These are phyloP conservation scores for Brassica carinata DNA, from an alignment of 345 rosid genomes.

Conservation along the genomic window DNA sequence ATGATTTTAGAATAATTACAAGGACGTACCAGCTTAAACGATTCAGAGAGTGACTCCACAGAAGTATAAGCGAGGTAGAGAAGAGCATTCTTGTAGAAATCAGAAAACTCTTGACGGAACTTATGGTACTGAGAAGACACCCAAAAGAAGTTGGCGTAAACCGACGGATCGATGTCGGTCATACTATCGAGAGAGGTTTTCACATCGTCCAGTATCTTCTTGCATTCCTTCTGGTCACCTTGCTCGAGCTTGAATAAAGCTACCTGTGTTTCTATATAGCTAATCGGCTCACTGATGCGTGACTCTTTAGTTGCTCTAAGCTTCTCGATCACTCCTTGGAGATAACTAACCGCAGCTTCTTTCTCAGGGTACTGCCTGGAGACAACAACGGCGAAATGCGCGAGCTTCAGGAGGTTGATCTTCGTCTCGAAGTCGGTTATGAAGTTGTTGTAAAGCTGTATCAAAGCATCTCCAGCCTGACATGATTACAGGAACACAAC, in stretches of 20 bases:
- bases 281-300: slow-evolving; percentile 80
- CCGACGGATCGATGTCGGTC: slow-evolving; percentile 99
- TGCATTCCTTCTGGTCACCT: slow-evolving; percentile 85
- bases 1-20: neutral
- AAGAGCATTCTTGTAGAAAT: slow-evolving; percentile 43
- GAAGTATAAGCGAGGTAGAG: slow-evolving; percentile 46
- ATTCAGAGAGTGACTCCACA: slow-evolving; percentile 44
- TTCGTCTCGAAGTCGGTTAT: slow-evolving; percentile 93
- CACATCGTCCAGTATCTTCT: slow-evolving; percentile 84
- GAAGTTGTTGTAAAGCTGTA: slow-evolving; percentile 86
- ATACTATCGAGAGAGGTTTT: slow-evolving; percentile 79
- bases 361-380: slow-evolving; percentile 87
- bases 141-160: slow-evolving; percentile 89
- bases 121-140: slow-evolving; percentile 75
- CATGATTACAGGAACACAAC: slow-evolving; percentile 1
- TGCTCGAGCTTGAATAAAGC: slow-evolving; percentile 84
- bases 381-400: slow-evolving; percentile 89
- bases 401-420: slow-evolving; percentile 95
- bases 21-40: slow-evolving; percentile 39
- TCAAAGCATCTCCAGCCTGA: slow-evolving; percentile 91
- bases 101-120: slow-evolving; percentile 42
- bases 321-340: slow-evolving; percentile 84
- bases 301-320: slow-evolving; percentile 76
- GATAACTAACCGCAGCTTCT: slow-evolving; percentile 81
- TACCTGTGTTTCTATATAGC: slow-evolving; percentile 84